Evolutionary conservation across 805 yeast genomes (phyloP).

Genomic region (Alloascoidea hylecoeti): DNA sequence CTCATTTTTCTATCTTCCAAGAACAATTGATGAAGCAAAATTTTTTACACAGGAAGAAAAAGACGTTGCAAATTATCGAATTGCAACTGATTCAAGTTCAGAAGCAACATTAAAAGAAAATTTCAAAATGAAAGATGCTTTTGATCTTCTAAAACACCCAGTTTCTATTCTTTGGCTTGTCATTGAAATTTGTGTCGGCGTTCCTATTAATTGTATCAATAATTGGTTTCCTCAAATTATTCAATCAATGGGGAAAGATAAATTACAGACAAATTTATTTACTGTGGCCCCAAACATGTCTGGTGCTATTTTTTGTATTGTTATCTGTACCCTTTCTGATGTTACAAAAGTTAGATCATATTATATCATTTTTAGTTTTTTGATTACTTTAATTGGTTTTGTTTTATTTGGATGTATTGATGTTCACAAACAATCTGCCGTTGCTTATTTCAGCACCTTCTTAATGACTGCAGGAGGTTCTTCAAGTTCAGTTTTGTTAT

Average conservation of each 20-base stretch:
- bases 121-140: slow-evolving; percentile 24
- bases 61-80: too few relatives aligned
- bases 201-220: slow-evolving; percentile 31
- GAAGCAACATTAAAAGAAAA: too few relatives aligned
- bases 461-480: slow-evolving; percentile 34
- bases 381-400: slow-evolving; percentile 28
- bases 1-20: slow-evolving; percentile 34
- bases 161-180: slow-evolving; percentile 29
- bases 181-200: slow-evolving; percentile 29
- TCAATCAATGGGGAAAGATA: slow-evolving; percentile 42
- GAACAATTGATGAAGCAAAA: slow-evolving; percentile 35
- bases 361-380: slow-evolving; percentile 23
- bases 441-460: slow-evolving; percentile 28
- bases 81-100: too few relatives aligned
- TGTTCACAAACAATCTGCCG: slow-evolving; percentile 21
- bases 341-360: slow-evolving; percentile 21
- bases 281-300: slow-evolving; percentile 37
- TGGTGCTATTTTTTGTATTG: slow-evolving; percentile 28
- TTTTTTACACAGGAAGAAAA: slow-evolving; percentile 31
- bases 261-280: slow-evolving; percentile 55
- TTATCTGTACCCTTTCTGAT: slow-evolving; percentile 27
- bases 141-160: slow-evolving; percentile 30
- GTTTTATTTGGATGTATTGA: slow-evolving; percentile 31
- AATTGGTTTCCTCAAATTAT: slow-evolving; percentile 44
- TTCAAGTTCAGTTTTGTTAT: slow-evolving; percentile 32